These are phyloP conservation scores for Psidium guajava DNA, from an alignment of 345 rosid species.

Conservation along the genomic window DNA sequence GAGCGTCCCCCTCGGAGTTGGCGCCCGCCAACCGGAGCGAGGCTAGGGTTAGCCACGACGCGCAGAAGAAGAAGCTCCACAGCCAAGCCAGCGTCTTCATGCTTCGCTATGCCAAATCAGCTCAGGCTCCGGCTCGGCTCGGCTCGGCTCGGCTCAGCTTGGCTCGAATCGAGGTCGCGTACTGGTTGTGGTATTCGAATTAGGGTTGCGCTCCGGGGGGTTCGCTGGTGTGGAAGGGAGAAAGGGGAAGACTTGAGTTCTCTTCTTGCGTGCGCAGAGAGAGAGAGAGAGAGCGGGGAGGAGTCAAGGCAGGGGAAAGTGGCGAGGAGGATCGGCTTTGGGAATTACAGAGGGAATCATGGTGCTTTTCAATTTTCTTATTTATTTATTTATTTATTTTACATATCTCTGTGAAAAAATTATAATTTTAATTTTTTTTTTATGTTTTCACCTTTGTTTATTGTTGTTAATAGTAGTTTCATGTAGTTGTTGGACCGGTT, in stretches of 20 bases:
- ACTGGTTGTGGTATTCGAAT: background rate
- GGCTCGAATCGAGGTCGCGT: background rate
- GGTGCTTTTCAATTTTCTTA: background rate
- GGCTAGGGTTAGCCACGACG: slow-evolving; percentile 13
- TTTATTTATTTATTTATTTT: background rate
- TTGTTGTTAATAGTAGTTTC: background rate
- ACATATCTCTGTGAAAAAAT: background rate
- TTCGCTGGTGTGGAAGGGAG: background rate
- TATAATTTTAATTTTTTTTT: background rate
- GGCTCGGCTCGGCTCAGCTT: background rate
- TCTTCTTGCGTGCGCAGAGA: background rate
- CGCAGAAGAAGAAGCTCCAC: slow-evolving; percentile 9
- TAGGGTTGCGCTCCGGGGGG: background rate
- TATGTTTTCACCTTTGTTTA: background rate
- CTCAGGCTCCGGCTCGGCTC: background rate
- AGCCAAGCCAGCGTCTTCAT: slow-evolving; percentile 8
- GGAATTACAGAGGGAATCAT: slow-evolving; percentile 34
- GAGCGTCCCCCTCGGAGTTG: slow-evolving; percentile 91
- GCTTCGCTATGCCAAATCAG: slow-evolving; percentile 23
- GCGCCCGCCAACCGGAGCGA: slow-evolving; percentile 23
- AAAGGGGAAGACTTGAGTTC: background rate
- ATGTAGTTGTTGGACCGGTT: background rate
- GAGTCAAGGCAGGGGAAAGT: background rate
- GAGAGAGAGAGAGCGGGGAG: background rate
- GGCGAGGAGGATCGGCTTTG: slow-evolving; percentile 35